Conservation (phyloP, 2,329 filamentous ascomycete genomes). For the Diaporthe velutina region DNA sequence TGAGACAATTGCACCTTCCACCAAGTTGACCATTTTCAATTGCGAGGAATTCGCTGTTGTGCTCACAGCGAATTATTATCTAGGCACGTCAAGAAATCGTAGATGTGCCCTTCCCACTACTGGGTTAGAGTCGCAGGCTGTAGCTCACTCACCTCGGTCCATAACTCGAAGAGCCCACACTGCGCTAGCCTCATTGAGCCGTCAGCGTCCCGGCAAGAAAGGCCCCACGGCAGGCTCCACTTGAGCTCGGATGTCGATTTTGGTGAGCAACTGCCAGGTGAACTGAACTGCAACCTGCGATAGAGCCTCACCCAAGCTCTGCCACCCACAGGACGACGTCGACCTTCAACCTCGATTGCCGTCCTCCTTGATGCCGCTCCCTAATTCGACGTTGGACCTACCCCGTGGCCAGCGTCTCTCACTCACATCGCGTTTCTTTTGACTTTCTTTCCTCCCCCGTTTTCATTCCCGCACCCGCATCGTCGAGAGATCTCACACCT, state of each 20-base stretch:
- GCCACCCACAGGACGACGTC: slow-evolving; percentile 15
- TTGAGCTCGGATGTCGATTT: slow-evolving; percentile 31
- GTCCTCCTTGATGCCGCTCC: slow-evolving; percentile 12
- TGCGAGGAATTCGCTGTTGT: not conserved
- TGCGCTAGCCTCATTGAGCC: slow-evolving; percentile 11
- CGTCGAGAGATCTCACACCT: slow-evolving; percentile 27
- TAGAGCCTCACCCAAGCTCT: slow-evolving; percentile 31
- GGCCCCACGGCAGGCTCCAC: slow-evolving; percentile 33
- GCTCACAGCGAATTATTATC: not conserved
- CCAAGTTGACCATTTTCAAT: not conserved
- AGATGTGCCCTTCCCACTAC: too few relatives aligned
- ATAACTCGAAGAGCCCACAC: not conserved
- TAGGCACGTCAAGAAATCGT: not conserved
- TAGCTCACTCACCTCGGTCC: slow-evolving; percentile 1
- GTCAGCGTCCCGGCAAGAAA: not conserved
- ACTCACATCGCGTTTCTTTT: slow-evolving; percentile 38
- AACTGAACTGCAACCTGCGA: slow-evolving; percentile 22
- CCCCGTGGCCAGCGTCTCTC: slow-evolving; percentile 27
- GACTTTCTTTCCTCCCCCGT: not conserved
- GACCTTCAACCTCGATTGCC: slow-evolving; percentile 17
- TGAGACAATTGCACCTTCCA: not conserved
- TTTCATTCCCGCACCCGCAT: slow-evolving; percentile 4
- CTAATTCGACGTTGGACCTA: slow-evolving; percentile 22
- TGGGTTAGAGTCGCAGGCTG: not conserved
- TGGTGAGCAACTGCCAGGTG: slow-evolving; percentile 23